phyloP scores from a whole-genome alignment of 257 asterid genomes.

The Solanum tacnaense region DNA sequence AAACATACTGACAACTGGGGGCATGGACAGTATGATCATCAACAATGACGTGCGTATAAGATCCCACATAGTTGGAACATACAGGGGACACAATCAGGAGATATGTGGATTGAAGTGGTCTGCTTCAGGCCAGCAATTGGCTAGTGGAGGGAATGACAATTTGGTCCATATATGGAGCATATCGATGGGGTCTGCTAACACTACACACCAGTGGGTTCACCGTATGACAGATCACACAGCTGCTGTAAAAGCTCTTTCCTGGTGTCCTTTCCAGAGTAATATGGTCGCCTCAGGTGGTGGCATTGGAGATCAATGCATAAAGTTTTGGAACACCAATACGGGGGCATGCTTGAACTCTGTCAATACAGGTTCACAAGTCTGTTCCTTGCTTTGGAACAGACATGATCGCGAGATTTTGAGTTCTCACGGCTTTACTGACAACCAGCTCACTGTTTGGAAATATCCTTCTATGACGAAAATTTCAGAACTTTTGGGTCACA shows the following conservation, averaged over 20 bases:
- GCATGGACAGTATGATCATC: conserved; percentile 76
- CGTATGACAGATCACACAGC: conserved; percentile 82
- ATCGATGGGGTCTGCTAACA: conserved; percentile 45
- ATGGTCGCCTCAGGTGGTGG: conserved; percentile 86
- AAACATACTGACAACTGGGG: conserved; percentile 85
- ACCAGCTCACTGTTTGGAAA: conserved; percentile 91
- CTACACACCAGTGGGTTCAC: conserved; percentile 61
- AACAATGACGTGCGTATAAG: conserved; percentile 81
- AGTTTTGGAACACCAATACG: conserved; percentile 89
- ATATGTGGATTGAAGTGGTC: conserved; percentile 95
- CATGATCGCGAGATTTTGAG: conserved; percentile 80
- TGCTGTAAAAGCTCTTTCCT: conserved; percentile 90
- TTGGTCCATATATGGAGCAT: conserved; percentile 92
- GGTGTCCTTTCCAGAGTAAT: conserved; percentile 94
- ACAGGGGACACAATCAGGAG: conserved; percentile 78
- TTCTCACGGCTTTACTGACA: conserved; percentile 82
- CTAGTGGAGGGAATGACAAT: conserved; percentile 90
- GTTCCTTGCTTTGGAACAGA: conserved; percentile 80
- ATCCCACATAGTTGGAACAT: conserved; percentile 56
- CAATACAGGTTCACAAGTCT: conserved; percentile 87
- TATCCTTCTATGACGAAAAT: conserved; percentile 86
- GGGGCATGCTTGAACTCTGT: conserved; percentile 92
- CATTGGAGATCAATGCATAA: conserved; percentile 63
- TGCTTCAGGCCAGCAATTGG: conserved; percentile 83
- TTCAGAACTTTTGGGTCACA: conserved; percentile 90